phyloP scores from a whole-genome alignment of 208 protist species.

The Leishmania mexicana region DNA sequence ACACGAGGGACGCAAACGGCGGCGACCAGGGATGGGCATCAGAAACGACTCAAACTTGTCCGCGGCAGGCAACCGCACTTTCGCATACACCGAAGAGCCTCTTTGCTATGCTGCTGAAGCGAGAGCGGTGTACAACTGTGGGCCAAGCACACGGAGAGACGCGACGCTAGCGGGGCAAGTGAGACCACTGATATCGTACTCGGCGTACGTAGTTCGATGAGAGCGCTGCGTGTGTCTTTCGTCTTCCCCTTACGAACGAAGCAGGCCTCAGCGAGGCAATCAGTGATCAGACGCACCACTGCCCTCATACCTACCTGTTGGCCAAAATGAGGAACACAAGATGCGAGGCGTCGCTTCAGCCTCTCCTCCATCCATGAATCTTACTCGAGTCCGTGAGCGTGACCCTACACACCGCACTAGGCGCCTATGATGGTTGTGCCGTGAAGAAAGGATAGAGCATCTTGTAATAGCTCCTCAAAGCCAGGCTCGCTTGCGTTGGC shows the following conservation, averaged over 20 bases:
- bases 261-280: neutral
- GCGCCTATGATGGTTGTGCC: slow-evolving; percentile 35
- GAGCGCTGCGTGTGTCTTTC: neutral
- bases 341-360: neutral
- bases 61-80: neutral
- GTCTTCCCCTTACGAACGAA: neutral
- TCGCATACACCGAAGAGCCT: neutral
- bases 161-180: neutral
- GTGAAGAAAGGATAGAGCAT: slow-evolving; percentile 36
- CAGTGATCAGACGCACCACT: neutral
- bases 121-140: neutral
- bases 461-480: slow-evolving; percentile 48
- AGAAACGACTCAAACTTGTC: neutral
- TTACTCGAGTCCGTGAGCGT: slow-evolving; percentile 1
- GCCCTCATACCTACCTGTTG: neutral
- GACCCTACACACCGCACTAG: neutral
- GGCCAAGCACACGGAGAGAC: neutral
- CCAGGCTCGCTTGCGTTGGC: slow-evolving; percentile 7
- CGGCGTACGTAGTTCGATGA: neutral
- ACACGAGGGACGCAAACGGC: neutral
- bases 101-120: neutral
- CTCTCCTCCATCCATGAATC: neutral
- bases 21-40: too few species aligned
- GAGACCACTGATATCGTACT: neutral
- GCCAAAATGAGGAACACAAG: neutral